Evolutionary conservation across 805 yeast genomes (phyloP).

Genomic region (Trichomonascus vanleenenianus): DNA sequence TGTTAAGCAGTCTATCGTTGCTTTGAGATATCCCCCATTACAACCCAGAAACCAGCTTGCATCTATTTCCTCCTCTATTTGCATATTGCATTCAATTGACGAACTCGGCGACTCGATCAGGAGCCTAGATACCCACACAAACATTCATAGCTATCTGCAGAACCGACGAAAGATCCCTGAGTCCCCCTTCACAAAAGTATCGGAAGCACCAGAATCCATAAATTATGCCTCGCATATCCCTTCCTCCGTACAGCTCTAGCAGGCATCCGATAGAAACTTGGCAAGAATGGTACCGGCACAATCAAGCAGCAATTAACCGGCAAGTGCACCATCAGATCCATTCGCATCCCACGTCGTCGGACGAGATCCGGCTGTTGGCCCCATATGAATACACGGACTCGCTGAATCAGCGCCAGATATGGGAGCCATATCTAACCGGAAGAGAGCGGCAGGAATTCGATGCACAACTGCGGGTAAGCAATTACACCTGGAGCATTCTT

Average conservation of each 20-base stretch:
- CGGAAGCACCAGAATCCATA: too few relatives aligned
- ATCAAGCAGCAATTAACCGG: slow-evolving; percentile 12
- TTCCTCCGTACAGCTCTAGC: slow-evolving; percentile 16
- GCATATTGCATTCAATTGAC: too few relatives aligned
- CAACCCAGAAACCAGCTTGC: too few relatives aligned
- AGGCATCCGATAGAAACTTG: slow-evolving; percentile 25
- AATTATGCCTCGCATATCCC: neutral
- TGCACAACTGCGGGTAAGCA: slow-evolving; percentile 21
- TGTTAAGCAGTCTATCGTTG: too few relatives aligned
- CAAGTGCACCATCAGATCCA: slow-evolving; percentile 12
- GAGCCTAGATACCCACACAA: too few relatives aligned
- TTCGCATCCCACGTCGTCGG: slow-evolving; percentile 3
- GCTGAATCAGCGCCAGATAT: slow-evolving; percentile 23
- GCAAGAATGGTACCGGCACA: slow-evolving; percentile 24
- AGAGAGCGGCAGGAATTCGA: slow-evolving; percentile 24
- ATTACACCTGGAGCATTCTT: neutral
- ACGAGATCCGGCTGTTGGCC: slow-evolving; percentile 16
- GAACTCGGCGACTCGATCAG: too few relatives aligned
- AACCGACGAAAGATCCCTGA: too few relatives aligned
- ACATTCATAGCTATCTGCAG: too few relatives aligned
- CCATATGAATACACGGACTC: slow-evolving; percentile 26
- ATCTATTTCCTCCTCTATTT: too few relatives aligned
- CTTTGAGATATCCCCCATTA: too few relatives aligned
- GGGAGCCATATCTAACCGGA: slow-evolving; percentile 26
- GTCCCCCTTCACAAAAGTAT: too few relatives aligned